A percentile compares a stretch with the other conserved stretches of the same genome.
Conservation (phyloP, 1,284 basidiomycete species). For the Irpex sp. region DNA sequence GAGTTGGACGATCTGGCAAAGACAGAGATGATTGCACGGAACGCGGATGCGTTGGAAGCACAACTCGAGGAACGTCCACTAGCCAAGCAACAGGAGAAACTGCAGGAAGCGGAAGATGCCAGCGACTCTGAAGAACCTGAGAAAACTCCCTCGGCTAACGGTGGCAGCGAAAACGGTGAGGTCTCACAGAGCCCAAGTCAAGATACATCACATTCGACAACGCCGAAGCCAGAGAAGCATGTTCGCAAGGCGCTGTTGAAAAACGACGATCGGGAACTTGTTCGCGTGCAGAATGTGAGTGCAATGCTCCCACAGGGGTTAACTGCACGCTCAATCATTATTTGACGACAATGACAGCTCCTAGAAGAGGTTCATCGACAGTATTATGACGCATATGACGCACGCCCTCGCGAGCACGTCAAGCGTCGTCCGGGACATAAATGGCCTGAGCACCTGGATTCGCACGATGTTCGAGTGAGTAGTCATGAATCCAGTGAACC, state of each 20-base stretch:
- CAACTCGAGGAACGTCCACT: constrained; percentile 85
- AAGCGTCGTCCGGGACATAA: constrained; percentile 30
- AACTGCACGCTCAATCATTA: background rate
- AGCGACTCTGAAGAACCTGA: constrained; percentile 17
- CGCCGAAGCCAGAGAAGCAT: constrained; percentile 24
- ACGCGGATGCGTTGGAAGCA: constrained; percentile 73
- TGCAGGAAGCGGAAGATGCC: constrained; percentile 43
- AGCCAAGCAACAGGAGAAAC: constrained; percentile 83
- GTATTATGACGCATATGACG: constrained; percentile 72
- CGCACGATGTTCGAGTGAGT: constrained; percentile 60
- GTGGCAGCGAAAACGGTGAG: constrained; percentile 3
- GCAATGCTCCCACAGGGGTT: constrained; percentile 1
- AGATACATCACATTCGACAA: constrained; percentile 11
- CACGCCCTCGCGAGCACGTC: constrained; percentile 27
- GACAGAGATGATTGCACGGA: constrained; percentile 56
- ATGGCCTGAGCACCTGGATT: constrained; percentile 23
- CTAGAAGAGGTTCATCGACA: constrained; percentile 72
- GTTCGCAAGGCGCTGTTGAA: constrained; percentile 76
- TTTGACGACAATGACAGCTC: constrained; percentile 44
- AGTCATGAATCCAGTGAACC: background rate
- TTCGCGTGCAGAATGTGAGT: constrained; percentile 68
- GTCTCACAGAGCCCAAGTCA: constrained; percentile 9
- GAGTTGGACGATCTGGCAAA: constrained; percentile 44
- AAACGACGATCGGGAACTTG: constrained; percentile 86
- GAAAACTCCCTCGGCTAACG: constrained; percentile 7